These are phyloP conservation scores for Thelonectria discophora DNA, from an alignment of 2,329 filamentous ascomycete species.

Conservation along the genomic window DNA sequence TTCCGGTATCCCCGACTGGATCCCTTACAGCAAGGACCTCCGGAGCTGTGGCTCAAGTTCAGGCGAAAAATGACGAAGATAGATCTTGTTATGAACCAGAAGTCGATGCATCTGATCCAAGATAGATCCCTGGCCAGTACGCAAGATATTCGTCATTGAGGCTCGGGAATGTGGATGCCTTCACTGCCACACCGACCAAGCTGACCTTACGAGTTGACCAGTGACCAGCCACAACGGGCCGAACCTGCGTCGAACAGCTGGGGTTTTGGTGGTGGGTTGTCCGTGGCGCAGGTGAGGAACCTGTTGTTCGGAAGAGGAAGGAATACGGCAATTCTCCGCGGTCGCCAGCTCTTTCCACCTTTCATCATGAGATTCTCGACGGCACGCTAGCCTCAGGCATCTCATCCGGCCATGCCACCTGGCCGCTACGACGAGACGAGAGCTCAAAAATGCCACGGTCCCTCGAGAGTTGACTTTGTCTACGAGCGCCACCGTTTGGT, in stretches of 20 bases:
- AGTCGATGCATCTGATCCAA: not conserved
- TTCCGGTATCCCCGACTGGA: too few species aligned
- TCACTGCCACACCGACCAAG: slow-evolving; percentile 18
- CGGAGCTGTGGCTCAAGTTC: not conserved
- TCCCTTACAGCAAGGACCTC: too few species aligned
- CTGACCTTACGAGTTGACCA: slow-evolving; percentile 5
- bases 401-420: slow-evolving; percentile 16
- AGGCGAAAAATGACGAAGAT: not conserved
- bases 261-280: slow-evolving; percentile 4
- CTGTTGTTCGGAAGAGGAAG: not conserved
- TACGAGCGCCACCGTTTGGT: not conserved
- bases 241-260: not conserved
- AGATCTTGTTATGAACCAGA: not conserved
- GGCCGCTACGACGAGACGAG: slow-evolving; percentile 1
- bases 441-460: slow-evolving; percentile 5
- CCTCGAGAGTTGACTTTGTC: not conserved
- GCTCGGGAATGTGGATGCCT: slow-evolving; percentile 10
- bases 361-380: slow-evolving; percentile 14
- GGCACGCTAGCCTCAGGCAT: slow-evolving; percentile 7
- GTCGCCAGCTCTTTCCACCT: not conserved
- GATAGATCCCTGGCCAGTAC: not conserved
- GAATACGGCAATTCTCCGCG: too few species aligned
- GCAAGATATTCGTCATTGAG: not conserved
- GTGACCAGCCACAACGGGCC: not conserved
- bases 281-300: not conserved